A percentile compares a stretch with the other conserved stretches of the same genome.
These are phyloP conservation scores for Schwanniomyces vanrijiae DNA, from an alignment of 805 yeast genomes.

Conservation along the genomic window DNA sequence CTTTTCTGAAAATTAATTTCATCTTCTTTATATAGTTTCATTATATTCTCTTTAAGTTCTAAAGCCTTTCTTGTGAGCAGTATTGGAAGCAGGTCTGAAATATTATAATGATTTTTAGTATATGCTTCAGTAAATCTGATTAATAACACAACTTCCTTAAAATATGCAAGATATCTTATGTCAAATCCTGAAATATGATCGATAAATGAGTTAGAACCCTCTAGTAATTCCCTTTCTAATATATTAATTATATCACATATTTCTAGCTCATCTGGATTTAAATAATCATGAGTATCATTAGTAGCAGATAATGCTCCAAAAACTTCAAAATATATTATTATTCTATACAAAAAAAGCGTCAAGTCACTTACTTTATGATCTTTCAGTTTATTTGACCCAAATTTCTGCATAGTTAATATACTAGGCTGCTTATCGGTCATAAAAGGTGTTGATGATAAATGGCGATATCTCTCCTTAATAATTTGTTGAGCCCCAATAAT, in stretches of 20 bases:
- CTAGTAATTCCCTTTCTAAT: constrained; percentile 8
- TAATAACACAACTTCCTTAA: constrained; percentile 46
- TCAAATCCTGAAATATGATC: constrained; percentile 71
- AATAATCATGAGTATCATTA: constrained; percentile 29
- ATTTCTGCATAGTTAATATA: neutral
- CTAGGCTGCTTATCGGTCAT: neutral
- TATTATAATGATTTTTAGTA: constrained; percentile 8
- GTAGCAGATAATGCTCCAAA: constrained; percentile 64
- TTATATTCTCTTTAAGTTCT: constrained; percentile 25
- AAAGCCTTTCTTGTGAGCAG: constrained; percentile 20
- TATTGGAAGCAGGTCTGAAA: constrained; percentile 14
- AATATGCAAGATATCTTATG: constrained; percentile 55
- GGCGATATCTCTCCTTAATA: constrained; percentile 43
- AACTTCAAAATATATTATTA: constrained; percentile 70
- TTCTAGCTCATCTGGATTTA: constrained; percentile 17
- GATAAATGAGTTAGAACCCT: constrained; percentile 41
- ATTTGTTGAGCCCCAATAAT: constrained; percentile 68
- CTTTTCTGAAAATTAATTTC: constrained; percentile 16
- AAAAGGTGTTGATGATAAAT: too few relatives aligned
- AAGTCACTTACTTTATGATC: constrained; percentile 36
- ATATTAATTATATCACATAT: constrained; percentile 13
- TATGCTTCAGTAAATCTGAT: constrained; percentile 28
- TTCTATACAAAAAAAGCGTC: constrained; percentile 57
- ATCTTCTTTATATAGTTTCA: constrained; percentile 20
- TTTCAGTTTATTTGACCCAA: neutral